These are phyloP conservation scores for Penicillium alfredii DNA, from an alignment of 495 filamentous ascomycete genomes.

Conservation along the genomic window DNA sequence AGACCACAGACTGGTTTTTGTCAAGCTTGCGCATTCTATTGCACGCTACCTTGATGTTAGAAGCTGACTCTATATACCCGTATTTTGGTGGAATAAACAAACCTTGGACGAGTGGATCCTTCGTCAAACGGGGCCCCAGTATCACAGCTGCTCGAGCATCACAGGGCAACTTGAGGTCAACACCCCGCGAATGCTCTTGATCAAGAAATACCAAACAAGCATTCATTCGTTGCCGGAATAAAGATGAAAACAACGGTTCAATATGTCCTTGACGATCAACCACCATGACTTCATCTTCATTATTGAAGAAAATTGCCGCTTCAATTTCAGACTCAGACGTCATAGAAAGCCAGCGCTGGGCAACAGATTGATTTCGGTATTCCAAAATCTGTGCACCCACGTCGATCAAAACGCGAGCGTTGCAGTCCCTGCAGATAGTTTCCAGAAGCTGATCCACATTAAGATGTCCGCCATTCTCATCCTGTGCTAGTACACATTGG, in stretches of 20 bases:
- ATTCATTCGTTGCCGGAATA: conserved; percentile 49
- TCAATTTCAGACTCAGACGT: conserved; percentile 22
- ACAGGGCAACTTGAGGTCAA: conserved; percentile 57
- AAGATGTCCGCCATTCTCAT: conserved; percentile 2
- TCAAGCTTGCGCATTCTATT: conserved; percentile 57
- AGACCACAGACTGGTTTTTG: conserved; percentile 50
- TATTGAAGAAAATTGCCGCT: conserved; percentile 52
- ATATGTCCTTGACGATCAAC: conserved; percentile 37
- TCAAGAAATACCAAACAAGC: conserved; percentile 72
- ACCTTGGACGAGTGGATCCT: conserved; percentile 69
- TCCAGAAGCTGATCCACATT: conserved; percentile 36
- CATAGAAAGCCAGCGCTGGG: conserved; percentile 37
- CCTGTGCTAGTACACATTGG: conserved; percentile 14
- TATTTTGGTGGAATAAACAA: conserved; percentile 10
- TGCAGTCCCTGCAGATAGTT: conserved; percentile 31
- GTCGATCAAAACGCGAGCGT: conserved; percentile 55
- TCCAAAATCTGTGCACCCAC: conserved; percentile 50
- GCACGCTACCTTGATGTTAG: conserved; percentile 37
- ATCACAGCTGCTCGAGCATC: conserved; percentile 60
- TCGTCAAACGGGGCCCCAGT: conserved; percentile 56
- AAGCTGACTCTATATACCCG: too few species aligned
- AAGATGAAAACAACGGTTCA: conserved; percentile 50
- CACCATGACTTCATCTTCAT: conserved; percentile 47
- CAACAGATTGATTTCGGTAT: conserved; percentile 49
- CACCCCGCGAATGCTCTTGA: conserved; percentile 66